Conservation (phyloP, 805 yeast species). For the Lipomyces mesembrius region DNA sequence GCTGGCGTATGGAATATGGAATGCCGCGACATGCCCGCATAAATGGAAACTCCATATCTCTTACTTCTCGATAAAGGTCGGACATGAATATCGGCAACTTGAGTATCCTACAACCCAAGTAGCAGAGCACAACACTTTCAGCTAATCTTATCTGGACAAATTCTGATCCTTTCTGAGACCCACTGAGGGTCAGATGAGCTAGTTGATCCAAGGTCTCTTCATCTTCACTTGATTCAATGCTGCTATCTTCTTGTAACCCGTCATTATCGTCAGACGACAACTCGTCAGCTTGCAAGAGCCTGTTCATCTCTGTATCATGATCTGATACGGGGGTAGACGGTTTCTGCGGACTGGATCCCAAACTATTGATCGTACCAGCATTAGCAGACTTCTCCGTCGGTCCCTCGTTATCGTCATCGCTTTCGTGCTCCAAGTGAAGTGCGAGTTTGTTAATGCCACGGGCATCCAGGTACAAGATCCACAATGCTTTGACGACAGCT, state of each 20-base stretch:
- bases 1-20: slow-evolving; percentile 20
- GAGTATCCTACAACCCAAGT: slow-evolving; percentile 31
- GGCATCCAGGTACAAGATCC: slow-evolving; percentile 32
- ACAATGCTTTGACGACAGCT: slow-evolving; percentile 29
- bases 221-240: neutral
- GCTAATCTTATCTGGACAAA: slow-evolving; percentile 17
- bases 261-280: neutral
- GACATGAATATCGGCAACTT: slow-evolving; percentile 27
- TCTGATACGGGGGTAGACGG: neutral
- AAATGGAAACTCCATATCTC: slow-evolving; percentile 26
- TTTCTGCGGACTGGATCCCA: slow-evolving; percentile 1
- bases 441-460: slow-evolving; percentile 20
- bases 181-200: slow-evolving; percentile 13
- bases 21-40: slow-evolving; percentile 22
- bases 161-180: slow-evolving; percentile 14
- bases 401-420: neutral
- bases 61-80: slow-evolving; percentile 19
- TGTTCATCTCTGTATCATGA: slow-evolving; percentile 3
- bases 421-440: slow-evolving; percentile 13
- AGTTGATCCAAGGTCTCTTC: neutral
- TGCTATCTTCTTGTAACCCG: neutral
- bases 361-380: neutral
- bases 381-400: neutral
- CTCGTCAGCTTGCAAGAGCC: neutral
- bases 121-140: slow-evolving; percentile 29